phyloP scores from a whole-genome alignment of 768 basidiomycete species.

The Crassisporium funariophilum region DNA sequence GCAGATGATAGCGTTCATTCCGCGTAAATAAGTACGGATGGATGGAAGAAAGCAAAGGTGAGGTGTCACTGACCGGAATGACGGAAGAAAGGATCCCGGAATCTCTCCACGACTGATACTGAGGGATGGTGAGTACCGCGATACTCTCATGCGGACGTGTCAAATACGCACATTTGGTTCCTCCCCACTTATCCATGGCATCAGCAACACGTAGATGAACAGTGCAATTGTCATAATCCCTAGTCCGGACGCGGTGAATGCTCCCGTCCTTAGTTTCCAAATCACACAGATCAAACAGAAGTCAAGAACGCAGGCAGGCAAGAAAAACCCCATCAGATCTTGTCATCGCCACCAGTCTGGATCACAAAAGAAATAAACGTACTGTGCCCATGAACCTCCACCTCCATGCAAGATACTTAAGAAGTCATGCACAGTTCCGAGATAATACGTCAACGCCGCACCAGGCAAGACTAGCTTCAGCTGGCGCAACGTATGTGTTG shows the following conservation, averaged over 20 bases:
- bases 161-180: constrained; percentile 65
- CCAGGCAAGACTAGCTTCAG: constrained; percentile 81
- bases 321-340: constrained; percentile 1
- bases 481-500: constrained; percentile 60
- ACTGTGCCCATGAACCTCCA: constrained; percentile 57
- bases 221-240: constrained; percentile 63
- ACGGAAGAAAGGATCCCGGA: constrained; percentile 68
- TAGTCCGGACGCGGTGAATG: constrained; percentile 53
- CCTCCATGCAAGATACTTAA: constrained; percentile 40
- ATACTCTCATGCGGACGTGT: not conserved
- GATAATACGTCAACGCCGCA: constrained; percentile 58
- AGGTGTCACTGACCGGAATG: constrained; percentile 53
- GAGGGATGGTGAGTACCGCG: constrained; percentile 1
- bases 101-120: constrained; percentile 78
- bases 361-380: constrained; percentile 23
- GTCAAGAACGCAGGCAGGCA: constrained; percentile 10
- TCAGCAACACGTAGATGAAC: constrained; percentile 72
- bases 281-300: constrained; percentile 1
- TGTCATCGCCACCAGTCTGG: not conserved
- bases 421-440: constrained; percentile 57
- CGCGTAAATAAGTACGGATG: not conserved
- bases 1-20: not conserved
- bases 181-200: constrained; percentile 67
- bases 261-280: constrained; percentile 44
- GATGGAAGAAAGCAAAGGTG: not conserved